Percentiles rank a stretch among this genome's conserved stretches.
These are phyloP conservation scores for Tetrahymena elliotti DNA, from an alignment of 73 alveolate genomes.

Conservation along the genomic window DNA sequence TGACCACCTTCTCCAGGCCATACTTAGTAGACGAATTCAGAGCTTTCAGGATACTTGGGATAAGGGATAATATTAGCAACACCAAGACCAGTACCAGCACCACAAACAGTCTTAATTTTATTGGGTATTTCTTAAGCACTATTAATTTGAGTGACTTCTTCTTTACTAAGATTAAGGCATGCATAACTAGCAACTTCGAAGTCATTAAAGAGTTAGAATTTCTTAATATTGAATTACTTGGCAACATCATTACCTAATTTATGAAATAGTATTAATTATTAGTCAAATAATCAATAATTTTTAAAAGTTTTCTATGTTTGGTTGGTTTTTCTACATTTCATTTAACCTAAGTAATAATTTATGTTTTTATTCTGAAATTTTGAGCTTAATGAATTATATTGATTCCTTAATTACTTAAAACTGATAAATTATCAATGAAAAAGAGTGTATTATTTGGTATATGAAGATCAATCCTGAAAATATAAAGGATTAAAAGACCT, in stretches of 20 bases:
- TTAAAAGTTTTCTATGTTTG: neutral
- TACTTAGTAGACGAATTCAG: neutral
- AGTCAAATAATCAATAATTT: neutral
- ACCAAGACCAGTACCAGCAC: slow-evolving; percentile 45
- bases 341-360: too few relatives aligned
- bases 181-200: slow-evolving; percentile 38
- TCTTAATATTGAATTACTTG: neutral
- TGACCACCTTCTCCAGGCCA: slow-evolving; percentile 45
- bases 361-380: too few relatives aligned
- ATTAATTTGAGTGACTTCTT: slow-evolving; percentile 4
- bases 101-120: slow-evolving; percentile 16
- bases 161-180: neutral
- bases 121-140: slow-evolving; percentile 1
- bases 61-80: slow-evolving; percentile 25
- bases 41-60: neutral
- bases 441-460: neutral
- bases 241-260: slow-evolving; percentile 1
- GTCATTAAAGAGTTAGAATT: slow-evolving; percentile 15
- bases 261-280: neutral
- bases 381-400: too few relatives aligned
- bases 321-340: too few relatives aligned
- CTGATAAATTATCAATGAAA: neutral
- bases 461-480: neutral
- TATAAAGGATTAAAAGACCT: neutral
- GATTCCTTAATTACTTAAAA: too few relatives aligned